These are phyloP conservation scores for Dichotomocladium elegans DNA, from an alignment of 371 early-diverging fungal species.

Conservation along the genomic window DNA sequence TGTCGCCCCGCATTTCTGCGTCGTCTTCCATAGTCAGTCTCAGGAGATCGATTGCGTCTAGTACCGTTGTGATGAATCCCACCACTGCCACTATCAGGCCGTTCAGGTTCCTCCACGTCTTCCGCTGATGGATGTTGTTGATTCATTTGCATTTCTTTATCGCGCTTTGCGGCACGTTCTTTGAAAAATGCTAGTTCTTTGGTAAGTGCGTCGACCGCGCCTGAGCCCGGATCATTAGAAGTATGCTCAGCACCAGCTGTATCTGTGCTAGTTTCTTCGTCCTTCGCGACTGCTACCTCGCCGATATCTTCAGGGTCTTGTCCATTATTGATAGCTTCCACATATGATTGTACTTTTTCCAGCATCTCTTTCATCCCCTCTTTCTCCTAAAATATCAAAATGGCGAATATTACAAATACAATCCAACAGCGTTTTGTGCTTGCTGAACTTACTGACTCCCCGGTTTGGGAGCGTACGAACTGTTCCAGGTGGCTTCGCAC, in stretches of 20 bases:
- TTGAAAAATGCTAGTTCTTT: slow-evolving; percentile 65
- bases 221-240: too few species aligned
- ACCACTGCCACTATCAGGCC: too few species aligned
- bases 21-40: slow-evolving; percentile 18
- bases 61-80: too few species aligned
- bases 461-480: slow-evolving; percentile 39
- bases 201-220: slow-evolving; percentile 49
- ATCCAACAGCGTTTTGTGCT: too few species aligned
- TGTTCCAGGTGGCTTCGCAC: slow-evolving; percentile 63
- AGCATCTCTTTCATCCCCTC: slow-evolving; percentile 19
- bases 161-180: slow-evolving; percentile 60
- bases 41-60: slow-evolving; percentile 21
- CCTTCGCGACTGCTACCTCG: not conserved
- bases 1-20: slow-evolving; percentile 18
- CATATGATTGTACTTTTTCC: slow-evolving; percentile 26
- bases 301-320: slow-evolving; percentile 17
- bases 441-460: slow-evolving; percentile 29
- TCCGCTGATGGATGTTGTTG: too few species aligned
- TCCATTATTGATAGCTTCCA: slow-evolving; percentile 44
- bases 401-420: not conserved
- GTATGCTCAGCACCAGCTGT: not conserved
- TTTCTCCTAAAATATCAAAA: not conserved
- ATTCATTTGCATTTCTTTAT: slow-evolving; percentile 48
- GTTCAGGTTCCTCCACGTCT: slow-evolving; percentile 21
- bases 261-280: not conserved